These are phyloP conservation scores for Colletotrichum lentis DNA, from an alignment of 2,329 filamentous ascomycete genomes.

Conservation along the genomic window DNA sequence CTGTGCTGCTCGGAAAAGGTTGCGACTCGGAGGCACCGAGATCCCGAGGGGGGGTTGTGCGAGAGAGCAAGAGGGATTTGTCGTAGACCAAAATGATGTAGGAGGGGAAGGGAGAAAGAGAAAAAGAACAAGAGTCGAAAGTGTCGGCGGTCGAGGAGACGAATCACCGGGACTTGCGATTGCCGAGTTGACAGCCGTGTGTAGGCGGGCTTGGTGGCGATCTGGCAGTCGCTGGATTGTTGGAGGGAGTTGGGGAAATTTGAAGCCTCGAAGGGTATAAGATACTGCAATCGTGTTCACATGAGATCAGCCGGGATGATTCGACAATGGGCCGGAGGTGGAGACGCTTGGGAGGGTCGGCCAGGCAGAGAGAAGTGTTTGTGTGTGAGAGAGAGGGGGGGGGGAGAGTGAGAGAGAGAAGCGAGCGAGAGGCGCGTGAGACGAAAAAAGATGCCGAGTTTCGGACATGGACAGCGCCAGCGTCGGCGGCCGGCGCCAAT, in stretches of 20 bases:
- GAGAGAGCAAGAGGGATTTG: not conserved
- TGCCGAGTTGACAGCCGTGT: constrained; percentile 27
- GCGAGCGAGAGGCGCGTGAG: not conserved
- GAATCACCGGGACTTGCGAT: constrained; percentile 15
- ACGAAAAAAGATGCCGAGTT: constrained; percentile 25
- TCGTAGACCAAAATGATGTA: constrained; percentile 18
- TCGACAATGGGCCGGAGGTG: constrained; percentile 27
- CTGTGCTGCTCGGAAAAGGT: constrained; percentile 12
- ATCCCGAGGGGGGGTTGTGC: constrained; percentile 10
- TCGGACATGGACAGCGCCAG: constrained; percentile 27
- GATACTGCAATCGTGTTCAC: constrained; percentile 38
- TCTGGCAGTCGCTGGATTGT: constrained; percentile 25
- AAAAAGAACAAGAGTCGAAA: constrained; percentile 5
- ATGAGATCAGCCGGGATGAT: constrained; percentile 35
- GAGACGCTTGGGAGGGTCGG: not conserved
- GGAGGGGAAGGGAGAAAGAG: not conserved
- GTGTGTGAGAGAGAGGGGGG: not conserved
- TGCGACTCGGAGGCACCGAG: constrained; percentile 13
- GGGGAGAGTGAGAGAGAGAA: not conserved
- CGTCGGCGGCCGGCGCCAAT: constrained; percentile 5
- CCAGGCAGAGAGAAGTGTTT: no score
- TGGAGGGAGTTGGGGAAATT: constrained; percentile 27
- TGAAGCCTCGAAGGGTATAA: constrained; percentile 11
- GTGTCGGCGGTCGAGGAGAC: constrained; percentile 5
- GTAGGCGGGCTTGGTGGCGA: constrained; percentile 14